Evolutionary conservation across 352 stramenopile species (phyloP).

Genomic region (Phytophthora kernoviae): DNA sequence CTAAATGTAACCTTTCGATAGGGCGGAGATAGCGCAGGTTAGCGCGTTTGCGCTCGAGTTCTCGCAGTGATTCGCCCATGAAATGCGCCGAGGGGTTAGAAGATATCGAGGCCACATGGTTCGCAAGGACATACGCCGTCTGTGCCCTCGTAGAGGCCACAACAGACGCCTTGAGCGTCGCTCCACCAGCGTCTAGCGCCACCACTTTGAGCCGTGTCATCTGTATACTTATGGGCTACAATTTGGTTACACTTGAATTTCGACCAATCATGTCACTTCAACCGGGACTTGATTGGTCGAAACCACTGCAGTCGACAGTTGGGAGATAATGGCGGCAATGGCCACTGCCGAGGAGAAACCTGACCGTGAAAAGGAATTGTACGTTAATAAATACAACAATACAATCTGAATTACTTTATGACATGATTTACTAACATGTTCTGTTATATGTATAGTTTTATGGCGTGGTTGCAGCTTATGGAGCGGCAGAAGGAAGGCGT

Average conservation of each 20-base stretch:
- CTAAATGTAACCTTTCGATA: constrained; percentile 40
- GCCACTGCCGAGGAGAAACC: too few relatives aligned
- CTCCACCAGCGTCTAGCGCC: constrained; percentile 62
- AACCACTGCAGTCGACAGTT: too few relatives aligned
- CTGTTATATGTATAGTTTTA: too few relatives aligned
- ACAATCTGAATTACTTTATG: too few relatives aligned
- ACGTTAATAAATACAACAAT: constrained; percentile 2
- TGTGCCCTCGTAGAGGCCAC: constrained; percentile 13
- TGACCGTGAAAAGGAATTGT: constrained; percentile 36
- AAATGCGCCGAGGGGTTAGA: constrained; percentile 22
- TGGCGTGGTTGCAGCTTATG: constrained; percentile 44
- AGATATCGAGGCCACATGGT: constrained; percentile 48
- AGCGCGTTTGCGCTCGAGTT: constrained; percentile 57
- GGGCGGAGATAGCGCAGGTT: constrained; percentile 53
- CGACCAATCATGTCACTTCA: not conserved
- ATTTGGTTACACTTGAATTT: not conserved
- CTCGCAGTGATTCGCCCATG: constrained; percentile 54
- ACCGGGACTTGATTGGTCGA: not conserved
- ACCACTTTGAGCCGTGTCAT: constrained; percentile 40
- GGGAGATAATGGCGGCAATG: not conserved
- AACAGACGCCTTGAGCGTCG: constrained; percentile 67
- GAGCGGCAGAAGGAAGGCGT: constrained; percentile 27
- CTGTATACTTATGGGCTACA: not conserved
- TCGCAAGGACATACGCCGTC: constrained; percentile 37
- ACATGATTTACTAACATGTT: not conserved